Base-by-base conservation (phyloP, 2,329 filamentous ascomycete species). In the Didymella exigua region DNA sequence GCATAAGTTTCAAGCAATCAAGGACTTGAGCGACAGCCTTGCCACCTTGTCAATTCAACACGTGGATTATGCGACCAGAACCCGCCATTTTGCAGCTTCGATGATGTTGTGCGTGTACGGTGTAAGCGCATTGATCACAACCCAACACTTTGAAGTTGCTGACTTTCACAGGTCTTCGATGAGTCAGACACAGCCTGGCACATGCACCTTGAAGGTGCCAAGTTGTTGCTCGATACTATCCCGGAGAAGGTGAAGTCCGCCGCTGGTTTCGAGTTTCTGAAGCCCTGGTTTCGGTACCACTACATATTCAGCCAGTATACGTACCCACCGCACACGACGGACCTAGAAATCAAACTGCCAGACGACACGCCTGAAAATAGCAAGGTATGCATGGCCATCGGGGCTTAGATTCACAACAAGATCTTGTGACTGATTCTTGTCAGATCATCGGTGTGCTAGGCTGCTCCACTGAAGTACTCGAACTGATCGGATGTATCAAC, bases 71-170 rank as follows among this genome's bases (percentile, higher is more conserved):
- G 56, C 61, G 11, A 68, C 65, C 14, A 74, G 70, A 6, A 72
- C 77, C 44, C 72, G 71, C 7, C 78, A 80, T 53, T 70, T 81
- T 45, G 78, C 79, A 13, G 75, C 78, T 11, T 80, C 77, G 7
- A 79, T 81, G 79, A 81, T 82, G 79, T 72, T 81, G 6, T 81
- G 78, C 47, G 78, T 81, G 14, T 80, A 81, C 54, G 52, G 78
- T 62, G 79, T 80, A 57, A 64, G 76, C 14, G 31, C 16, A 34
- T 5, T 1, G 6, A 34, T 10, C 11, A 10, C 7, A 4, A 18
- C 7, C 19, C 31, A 7, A 16, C 7, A n/a, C n/a, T 10, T 34
- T 7, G 9, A 19, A 7, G 5, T 27, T 13, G 23, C 41, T 55
- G 8, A 54, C 23, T 2, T 3, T 21, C 1, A 11, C 50, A 80